Evolutionary conservation across 1,284 basidiomycete genomes (phyloP).

Genomic region (Garcileccinum viscosum): DNA sequence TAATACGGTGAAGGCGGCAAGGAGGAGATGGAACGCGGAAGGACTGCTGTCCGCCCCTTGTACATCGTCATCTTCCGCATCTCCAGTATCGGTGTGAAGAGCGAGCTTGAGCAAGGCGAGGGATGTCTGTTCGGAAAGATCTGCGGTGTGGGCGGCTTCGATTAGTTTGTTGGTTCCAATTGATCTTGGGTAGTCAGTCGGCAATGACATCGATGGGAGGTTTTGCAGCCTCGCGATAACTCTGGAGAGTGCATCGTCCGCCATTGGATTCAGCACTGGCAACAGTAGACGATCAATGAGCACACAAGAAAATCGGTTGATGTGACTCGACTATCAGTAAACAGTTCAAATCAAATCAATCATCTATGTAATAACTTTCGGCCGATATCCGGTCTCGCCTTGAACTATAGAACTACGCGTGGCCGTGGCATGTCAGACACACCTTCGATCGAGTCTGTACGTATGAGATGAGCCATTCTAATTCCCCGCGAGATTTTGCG

Average conservation of each 20-base stretch:
- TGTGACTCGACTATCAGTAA: constrained; percentile 4
- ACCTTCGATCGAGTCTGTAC: too few relatives aligned
- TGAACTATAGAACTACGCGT: too few relatives aligned
- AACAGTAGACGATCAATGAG: neutral
- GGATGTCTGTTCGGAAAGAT: constrained; percentile 74
- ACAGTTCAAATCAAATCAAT: neutral
- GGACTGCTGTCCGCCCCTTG: constrained; percentile 56
- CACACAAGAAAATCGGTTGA: constrained; percentile 9
- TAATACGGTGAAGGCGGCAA: constrained; percentile 90
- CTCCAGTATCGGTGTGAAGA: constrained; percentile 67
- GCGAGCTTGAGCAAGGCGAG: constrained; percentile 78
- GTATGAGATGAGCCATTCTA: too few relatives aligned
- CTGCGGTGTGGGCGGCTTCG: constrained; percentile 76
- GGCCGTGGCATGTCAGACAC: too few relatives aligned
- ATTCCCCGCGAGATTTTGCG: too few relatives aligned
- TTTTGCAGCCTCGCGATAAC: constrained; percentile 71
- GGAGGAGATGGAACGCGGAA: constrained; percentile 89
- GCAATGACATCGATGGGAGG: constrained; percentile 89
- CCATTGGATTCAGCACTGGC: constrained; percentile 36
- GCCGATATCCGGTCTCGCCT: too few relatives aligned
- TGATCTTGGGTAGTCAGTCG: constrained; percentile 95
- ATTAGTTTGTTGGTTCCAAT: constrained; percentile 75
- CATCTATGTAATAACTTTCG: too few relatives aligned
- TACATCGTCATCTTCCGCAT: constrained; percentile 58
- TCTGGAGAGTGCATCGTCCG: constrained; percentile 50